Conservation (phyloP, 768 basidiomycete genomes). For the Mycena galopus region DNA sequence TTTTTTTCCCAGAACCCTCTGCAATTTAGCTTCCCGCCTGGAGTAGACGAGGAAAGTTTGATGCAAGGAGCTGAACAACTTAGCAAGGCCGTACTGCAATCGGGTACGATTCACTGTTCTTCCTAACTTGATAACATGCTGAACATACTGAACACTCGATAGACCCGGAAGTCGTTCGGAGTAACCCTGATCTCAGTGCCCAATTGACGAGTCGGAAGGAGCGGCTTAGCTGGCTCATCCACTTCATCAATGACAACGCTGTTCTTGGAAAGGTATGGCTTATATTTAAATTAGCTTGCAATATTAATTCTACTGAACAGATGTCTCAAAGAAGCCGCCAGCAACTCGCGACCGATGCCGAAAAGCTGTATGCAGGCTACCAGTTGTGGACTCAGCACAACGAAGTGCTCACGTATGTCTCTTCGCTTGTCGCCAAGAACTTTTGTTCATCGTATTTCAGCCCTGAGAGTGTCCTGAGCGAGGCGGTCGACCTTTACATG, state of each 20-base stretch:
- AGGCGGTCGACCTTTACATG: conserved; percentile 81
- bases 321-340: conserved; percentile 87
- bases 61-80: conserved; percentile 86
- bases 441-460: conserved; percentile 4
- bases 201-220: conserved; percentile 84
- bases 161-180: conserved; percentile 77
- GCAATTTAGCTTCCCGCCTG: conserved; percentile 84
- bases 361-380: conserved; percentile 85
- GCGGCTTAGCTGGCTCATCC: conserved; percentile 86
- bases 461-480: conserved; percentile 74
- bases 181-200: conserved; percentile 83
- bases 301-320: conserved; percentile 51
- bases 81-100: conserved; percentile 77
- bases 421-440: background rate
- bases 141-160: background rate
- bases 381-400: conserved; percentile 87
- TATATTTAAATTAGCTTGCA: background rate
- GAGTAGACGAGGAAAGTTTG: conserved; percentile 81
- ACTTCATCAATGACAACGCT: conserved; percentile 90
- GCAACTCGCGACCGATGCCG: conserved; percentile 83
- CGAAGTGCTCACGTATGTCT: conserved; percentile 70
- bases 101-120: conserved; percentile 59
- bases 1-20: conserved; percentile 77
- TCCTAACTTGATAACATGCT: background rate
- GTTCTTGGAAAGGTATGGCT: conserved; percentile 76